Evolutionary conservation across 495 filamentous ascomycete species (phyloP).

Genomic region (Penicillium tannophilum): DNA sequence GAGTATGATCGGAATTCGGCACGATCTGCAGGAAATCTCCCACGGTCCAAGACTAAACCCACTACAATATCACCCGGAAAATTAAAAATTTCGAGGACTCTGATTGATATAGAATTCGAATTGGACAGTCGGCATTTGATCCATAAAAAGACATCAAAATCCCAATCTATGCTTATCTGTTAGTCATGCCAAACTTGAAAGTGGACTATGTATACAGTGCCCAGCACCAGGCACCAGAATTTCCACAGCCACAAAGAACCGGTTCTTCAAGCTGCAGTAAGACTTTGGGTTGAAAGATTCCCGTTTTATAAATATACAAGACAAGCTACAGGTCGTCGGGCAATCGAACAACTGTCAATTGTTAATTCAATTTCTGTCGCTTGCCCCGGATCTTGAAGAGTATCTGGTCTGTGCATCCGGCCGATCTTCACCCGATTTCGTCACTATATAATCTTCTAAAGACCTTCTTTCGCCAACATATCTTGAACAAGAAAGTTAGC

Average conservation of each 20-base stretch:
- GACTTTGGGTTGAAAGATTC: not conserved
- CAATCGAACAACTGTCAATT: not conserved
- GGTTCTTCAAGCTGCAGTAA: not conserved
- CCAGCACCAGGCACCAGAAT: slow-evolving; percentile 13
- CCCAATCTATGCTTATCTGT: too few species aligned
- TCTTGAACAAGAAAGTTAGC: slow-evolving; percentile 37
- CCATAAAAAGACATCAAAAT: too few species aligned
- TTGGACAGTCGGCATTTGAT: too few species aligned
- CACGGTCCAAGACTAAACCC: not conserved
- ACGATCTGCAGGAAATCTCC: not conserved
- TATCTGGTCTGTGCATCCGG: not conserved
- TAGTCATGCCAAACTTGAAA: not conserved
- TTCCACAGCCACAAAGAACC: slow-evolving; percentile 2
- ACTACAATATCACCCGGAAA: not conserved
- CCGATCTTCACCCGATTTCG: not conserved
- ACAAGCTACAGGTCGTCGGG: not conserved
- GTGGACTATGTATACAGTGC: not conserved
- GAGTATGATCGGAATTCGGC: not conserved
- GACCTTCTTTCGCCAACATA: slow-evolving; percentile 75
- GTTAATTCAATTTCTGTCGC: not conserved
- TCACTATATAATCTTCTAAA: slow-evolving; percentile 35
- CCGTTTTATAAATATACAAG: not conserved
- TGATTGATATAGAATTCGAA: too few species aligned
- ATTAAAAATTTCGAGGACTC: too few species aligned
- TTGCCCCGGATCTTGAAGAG: not conserved